phyloP scores from a whole-genome alignment of 139 green algal species.

The Coelastrella sp. region DNA sequence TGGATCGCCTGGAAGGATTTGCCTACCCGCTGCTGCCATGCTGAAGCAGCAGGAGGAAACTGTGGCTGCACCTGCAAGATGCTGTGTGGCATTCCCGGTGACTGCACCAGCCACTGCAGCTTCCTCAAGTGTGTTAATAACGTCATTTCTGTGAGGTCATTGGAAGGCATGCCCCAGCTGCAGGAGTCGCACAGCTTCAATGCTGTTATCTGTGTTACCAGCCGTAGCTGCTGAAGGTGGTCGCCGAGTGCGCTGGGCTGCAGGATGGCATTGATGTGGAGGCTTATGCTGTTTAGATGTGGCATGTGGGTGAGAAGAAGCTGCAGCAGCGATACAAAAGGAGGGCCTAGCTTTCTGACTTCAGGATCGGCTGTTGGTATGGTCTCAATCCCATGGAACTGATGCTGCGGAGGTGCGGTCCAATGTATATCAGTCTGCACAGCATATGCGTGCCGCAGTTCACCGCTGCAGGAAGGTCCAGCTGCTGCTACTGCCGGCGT shows the following conservation, averaged over 20 bases:
- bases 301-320: not conserved
- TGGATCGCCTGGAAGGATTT: not conserved
- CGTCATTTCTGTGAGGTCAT: not conserved
- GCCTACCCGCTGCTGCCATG: slow-evolving; percentile 6
- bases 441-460: too few species aligned
- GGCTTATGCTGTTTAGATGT: not conserved
- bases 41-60: not conserved
- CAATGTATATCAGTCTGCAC: too few species aligned
- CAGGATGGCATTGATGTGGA: not conserved
- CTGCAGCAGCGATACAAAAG: not conserved
- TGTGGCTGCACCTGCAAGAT: not conserved
- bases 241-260: not conserved
- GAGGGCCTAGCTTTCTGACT: too few species aligned
- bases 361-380: too few species aligned
- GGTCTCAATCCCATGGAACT: not conserved
- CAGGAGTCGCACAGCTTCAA: not conserved
- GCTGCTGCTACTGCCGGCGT: not conserved
- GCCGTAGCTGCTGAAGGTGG: not conserved
- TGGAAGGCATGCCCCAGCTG: slow-evolving; percentile 32
- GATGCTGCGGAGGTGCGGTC: not conserved
- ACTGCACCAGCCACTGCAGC: slow-evolving; percentile 18
- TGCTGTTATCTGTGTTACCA: not conserved
- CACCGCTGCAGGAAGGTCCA: not conserved
- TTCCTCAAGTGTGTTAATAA: not conserved
- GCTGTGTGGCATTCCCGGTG: not conserved